These are phyloP conservation scores for Epichloe gansuensis DNA, from an alignment of 2,329 filamentous ascomycete genomes.

Conservation along the genomic window DNA sequence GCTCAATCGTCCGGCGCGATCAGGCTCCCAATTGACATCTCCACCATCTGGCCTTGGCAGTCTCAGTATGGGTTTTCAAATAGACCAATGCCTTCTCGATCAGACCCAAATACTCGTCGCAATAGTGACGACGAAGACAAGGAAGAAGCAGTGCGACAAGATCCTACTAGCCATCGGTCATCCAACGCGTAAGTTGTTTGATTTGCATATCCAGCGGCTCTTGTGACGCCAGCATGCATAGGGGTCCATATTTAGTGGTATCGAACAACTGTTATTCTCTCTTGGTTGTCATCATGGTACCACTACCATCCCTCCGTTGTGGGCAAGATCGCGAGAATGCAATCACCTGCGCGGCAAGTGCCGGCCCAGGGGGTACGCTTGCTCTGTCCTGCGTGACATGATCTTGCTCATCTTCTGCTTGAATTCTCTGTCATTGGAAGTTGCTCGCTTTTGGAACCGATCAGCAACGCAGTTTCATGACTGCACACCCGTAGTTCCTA, in stretches of 20 bases:
- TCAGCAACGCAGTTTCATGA: neutral
- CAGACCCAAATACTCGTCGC: slow-evolving; percentile 72
- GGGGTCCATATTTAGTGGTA: neutral
- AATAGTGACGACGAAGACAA: slow-evolving; percentile 90
- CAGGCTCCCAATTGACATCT: slow-evolving; percentile 68
- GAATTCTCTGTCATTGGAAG: neutral
- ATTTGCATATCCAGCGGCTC: neutral
- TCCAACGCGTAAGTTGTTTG: slow-evolving; percentile 60
- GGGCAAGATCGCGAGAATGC: neutral
- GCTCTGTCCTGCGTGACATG: neutral
- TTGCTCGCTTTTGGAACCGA: neutral
- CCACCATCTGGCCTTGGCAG: slow-evolving; percentile 52
- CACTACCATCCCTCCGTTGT: neutral
- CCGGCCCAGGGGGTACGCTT: neutral
- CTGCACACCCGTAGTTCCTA: neutral
- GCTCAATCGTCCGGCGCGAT: slow-evolving; percentile 59
- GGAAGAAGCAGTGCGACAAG: slow-evolving; percentile 56
- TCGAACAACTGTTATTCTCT: neutral
- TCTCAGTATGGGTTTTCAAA: slow-evolving; percentile 40
- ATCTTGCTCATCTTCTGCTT: neutral
- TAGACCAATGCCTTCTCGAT: slow-evolving; percentile 57
- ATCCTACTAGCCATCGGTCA: slow-evolving; percentile 58
- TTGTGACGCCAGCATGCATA: neutral
- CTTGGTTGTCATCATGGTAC: neutral
- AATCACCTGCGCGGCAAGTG: neutral